Evolutionary conservation across 305 asterid genomes (phyloP), one percentile per base, ranked within the genome.

Genomic region (Plantago rigida): DNA sequence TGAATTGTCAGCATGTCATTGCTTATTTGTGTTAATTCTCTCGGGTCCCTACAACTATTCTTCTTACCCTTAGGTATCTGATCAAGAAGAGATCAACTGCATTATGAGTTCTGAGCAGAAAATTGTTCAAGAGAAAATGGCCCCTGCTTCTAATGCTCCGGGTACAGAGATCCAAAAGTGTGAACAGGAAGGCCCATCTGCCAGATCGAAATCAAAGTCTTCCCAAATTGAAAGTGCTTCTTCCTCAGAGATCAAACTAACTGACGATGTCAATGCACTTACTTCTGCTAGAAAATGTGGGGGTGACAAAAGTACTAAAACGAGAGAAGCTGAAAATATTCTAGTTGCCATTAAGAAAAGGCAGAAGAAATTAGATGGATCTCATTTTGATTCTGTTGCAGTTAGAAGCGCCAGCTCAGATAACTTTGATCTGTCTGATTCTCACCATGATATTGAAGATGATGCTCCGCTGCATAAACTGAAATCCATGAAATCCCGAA

Each of bases 281-380:
- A 58, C 82, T 61, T 62, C 78, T 66, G 77, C 75, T 34, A 78
- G 81, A 57, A 80, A 79, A 73, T 63, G 76, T 64, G 78, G 80
- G 55, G 70, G 55, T 39, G 83, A 77, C 71, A 84, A 84, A 77
- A 79, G 87, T 74, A 84, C 81, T 64, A 82, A 95, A 87, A 92
- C 86, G 89, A 75, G 99, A 74, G 77, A 84, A 72, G 95, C 91
- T 51, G 89, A 85, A 67, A 85, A 79, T 74, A 82, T 77, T 68
- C 58, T 83, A 52, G 85, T 81, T 73, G 74, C 91, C 55, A 79
- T 71, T 71, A 82, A 71, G 79, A 86, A 92, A 78, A 83, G 77
- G 78, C 94, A 78, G 83, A 92, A 85, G 84, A 83, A 79, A 66
- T 66, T 57, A 66, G 63, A 63, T 44, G 62, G 83, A 69, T 86